Evolutionary conservation across 108 stramenopile genomes (phyloP), one percentile per base, ranked within the genome.

Genomic region (Fistulifera pelliculosa): DNA sequence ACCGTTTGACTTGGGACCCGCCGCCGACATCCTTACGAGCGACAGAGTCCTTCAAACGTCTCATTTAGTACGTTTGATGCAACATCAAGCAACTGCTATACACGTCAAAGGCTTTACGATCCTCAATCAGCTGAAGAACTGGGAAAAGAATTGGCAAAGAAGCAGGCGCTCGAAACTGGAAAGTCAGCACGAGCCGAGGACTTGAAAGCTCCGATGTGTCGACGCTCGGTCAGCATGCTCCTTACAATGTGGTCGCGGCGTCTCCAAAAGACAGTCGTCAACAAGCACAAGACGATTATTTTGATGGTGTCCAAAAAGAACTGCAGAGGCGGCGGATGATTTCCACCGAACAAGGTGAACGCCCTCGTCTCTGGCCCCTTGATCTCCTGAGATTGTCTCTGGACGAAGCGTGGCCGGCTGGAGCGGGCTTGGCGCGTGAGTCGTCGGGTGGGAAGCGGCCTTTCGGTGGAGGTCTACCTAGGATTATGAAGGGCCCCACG

Each of bases 401-500:
- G 10, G 90, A 91, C 47, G 82, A 91, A 56, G 74, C 65, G 14
- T 91, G 90, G 90, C 60, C 72, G 10, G 38, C 44, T 26, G 88
- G 88, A 41, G 84, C 84, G 13, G 31, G 31, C 3, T 47, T 85
- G 56, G 75, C 84, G 23, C 64, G 82, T 22, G 75, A 76, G 47
- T 35, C 54, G 8, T 38, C 53, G 11, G 27, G 40, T 22, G 14
- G 22, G 16, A 68, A 64, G 21, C 66, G 78, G 14, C 54, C 75
- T 22, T 70, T 71, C 54, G 78, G 83, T 28, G 84, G 76, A 25
- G 86, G 93, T 15, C 55, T 96, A 27, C 85, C 94, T 7, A 78
- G 96, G 4, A 58, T 97, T 23, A 95, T 95, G 96, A 61, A 70
- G 41, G 94, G 94, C 14, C 96, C 96, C 17, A 88, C 93, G 7